Conservation (phyloP, 352 stramenopile genomes). For the Globisporangium barbulae region DNA sequence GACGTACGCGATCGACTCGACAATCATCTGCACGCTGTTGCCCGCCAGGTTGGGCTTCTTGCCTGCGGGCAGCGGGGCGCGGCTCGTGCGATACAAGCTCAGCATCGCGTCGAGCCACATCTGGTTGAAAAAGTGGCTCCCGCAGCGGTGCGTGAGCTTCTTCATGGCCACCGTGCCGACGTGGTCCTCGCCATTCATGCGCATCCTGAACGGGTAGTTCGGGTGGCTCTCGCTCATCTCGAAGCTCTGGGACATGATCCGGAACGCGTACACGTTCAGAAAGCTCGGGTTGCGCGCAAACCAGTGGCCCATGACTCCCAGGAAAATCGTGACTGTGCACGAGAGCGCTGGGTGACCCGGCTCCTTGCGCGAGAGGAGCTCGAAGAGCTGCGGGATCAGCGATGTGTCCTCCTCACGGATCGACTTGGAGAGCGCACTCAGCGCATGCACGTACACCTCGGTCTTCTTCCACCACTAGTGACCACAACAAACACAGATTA, state of each 20-base stretch:
- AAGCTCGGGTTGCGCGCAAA: constrained; percentile 65
- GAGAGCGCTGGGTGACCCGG: constrained; percentile 54
- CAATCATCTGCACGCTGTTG: constrained; percentile 52
- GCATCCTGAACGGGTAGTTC: constrained; percentile 41
- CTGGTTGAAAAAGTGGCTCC: constrained; percentile 57
- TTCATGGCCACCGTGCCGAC: constrained; percentile 63
- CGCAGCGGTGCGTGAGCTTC: constrained; percentile 67
- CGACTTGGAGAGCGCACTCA: constrained; percentile 80
- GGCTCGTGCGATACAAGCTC: constrained; percentile 50
- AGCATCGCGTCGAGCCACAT: constrained; percentile 73
- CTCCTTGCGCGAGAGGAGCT: constrained; percentile 65
- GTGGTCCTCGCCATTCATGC: constrained; percentile 51
- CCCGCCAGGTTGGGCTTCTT: constrained; percentile 28
- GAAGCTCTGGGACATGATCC: constrained; percentile 72
- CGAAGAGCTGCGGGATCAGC: constrained; percentile 68
- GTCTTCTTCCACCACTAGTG: constrained; percentile 66
- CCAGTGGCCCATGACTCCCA: constrained; percentile 69
- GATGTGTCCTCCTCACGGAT: constrained; percentile 75
- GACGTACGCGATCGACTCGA: constrained; percentile 68
- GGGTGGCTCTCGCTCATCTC: constrained; percentile 36
- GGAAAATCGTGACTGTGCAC: constrained; percentile 65
- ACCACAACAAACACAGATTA: background rate
- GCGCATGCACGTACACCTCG: constrained; percentile 80
- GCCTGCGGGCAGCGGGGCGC: constrained; percentile 17
- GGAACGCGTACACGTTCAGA: constrained; percentile 53